phyloP scores from a whole-genome alignment of 805 yeast genomes.

The Hanseniaspora meyeri region DNA sequence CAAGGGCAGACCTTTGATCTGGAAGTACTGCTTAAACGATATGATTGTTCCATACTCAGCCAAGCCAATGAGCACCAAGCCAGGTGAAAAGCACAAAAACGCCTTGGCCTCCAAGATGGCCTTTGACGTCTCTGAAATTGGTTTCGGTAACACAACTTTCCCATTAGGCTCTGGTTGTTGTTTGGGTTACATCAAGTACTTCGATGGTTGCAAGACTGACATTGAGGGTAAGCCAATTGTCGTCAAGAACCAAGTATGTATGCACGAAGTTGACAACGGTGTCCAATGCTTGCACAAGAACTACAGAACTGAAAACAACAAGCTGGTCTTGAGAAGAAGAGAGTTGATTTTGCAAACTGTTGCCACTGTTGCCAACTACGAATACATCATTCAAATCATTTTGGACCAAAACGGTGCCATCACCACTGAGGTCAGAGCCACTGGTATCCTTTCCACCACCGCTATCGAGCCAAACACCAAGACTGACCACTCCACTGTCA shows the following conservation, averaged over 20 bases:
- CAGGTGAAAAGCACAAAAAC: conserved; percentile 32
- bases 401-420: conserved; percentile 70
- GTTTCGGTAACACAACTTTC: conserved; percentile 65
- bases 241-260: conserved; percentile 59
- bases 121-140: conserved; percentile 75
- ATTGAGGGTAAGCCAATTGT: conserved; percentile 50
- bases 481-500: conserved; percentile 59
- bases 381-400: conserved; percentile 58
- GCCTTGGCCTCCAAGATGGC: conserved; percentile 82
- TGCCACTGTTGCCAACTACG: conserved; percentile 77
- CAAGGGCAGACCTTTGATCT: conserved; percentile 64
- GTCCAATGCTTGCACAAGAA: conserved; percentile 66
- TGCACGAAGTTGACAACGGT: conserved; percentile 74
- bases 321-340: conserved; percentile 58
- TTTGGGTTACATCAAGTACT: conserved; percentile 63
- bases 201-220: conserved; percentile 48
- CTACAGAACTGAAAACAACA: conserved; percentile 60
- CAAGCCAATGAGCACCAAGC: conserved; percentile 30
- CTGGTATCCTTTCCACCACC: conserved; percentile 78
- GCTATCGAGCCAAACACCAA: conserved; percentile 57
- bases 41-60: conserved; percentile 87
- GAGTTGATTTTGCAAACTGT: conserved; percentile 69
- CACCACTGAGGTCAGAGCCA: conserved; percentile 68
- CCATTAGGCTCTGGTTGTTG: conserved; percentile 64
- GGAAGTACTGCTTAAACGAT: conserved; percentile 62